Evolutionary conservation across 768 basidiomycete genomes (phyloP).

Genomic region (Naganishia vaughanmartiniae): DNA sequence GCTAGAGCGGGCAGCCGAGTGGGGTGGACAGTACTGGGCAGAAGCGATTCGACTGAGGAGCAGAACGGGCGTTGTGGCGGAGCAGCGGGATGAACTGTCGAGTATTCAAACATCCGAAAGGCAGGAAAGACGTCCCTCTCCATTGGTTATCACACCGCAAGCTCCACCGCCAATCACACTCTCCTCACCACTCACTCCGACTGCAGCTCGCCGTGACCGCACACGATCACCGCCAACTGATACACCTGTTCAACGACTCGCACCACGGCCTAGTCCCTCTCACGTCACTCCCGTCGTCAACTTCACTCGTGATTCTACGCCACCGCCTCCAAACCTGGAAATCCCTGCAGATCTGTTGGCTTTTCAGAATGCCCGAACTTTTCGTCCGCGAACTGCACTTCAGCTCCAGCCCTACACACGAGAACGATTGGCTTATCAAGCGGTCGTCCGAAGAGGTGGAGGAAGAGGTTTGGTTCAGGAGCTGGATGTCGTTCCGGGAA

Average conservation of each 20-base stretch:
- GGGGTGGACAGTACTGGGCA: not conserved
- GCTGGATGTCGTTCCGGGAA: conserved; percentile 23
- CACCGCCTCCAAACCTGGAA: not conserved
- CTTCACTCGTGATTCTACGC: not conserved
- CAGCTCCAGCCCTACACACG: conserved; percentile 50
- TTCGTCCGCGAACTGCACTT: conserved; percentile 46
- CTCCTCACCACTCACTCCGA: not conserved
- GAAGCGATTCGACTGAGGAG: not conserved
- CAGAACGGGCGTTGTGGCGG: not conserved
- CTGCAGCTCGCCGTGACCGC: not conserved
- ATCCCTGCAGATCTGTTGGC: conserved; percentile 9
- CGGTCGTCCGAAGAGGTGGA: conserved; percentile 45
- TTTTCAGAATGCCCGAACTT: conserved; percentile 38
- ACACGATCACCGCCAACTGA: not conserved
- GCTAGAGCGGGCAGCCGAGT: not conserved
- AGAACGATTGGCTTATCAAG: conserved; percentile 46
- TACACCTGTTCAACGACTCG: not conserved
- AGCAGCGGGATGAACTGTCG: not conserved
- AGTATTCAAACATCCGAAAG: too few species aligned
- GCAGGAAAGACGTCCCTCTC: too few species aligned
- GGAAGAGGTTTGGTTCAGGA: conserved; percentile 23
- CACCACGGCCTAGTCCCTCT: not conserved
- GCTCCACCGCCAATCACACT: not conserved
- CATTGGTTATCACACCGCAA: not conserved
- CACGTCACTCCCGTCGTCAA: not conserved